Base-by-base conservation (phyloP, 2,329 filamentous ascomycete genomes). In the Fusarium buxicola region DNA sequence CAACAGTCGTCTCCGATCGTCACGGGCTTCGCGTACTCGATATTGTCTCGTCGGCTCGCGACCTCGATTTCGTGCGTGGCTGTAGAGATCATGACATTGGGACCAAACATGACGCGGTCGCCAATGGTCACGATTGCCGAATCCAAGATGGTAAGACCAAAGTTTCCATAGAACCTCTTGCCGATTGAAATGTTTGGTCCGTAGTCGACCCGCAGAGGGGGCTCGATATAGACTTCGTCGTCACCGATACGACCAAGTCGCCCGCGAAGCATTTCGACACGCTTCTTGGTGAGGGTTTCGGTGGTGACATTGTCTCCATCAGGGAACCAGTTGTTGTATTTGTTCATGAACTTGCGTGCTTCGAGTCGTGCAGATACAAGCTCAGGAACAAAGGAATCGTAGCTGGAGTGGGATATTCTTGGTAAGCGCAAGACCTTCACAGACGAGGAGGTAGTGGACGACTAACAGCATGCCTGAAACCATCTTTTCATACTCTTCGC, bases 401-500 rank as follows among this genome's bases (percentile, higher is more conserved):
- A 85, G 28, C 81, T 83, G 15, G 4, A 12, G 12, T 2, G 4
- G 12, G 2, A 7, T 8, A 2, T 3, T 6, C 12, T 12, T 31
- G 15, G 15, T 9, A 48, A n/a, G 25, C 21, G 0, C 0, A 32
- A 3, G 4, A 4, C 9, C 1, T 28, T 28, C 25, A n/a, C n/a
- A 21, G 6, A 4, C 10, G 0, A 10, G 16, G 21, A 0, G 39
- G 2, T 1, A 1, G 0, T 4, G 4, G 8, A 8, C 18, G 0
- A 59, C 47, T 65, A 71, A 86, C 84, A 87, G 76, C 77, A 88
- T 84, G 25, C 86, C 85, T 0, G 84, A 88, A 43, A 89, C 84
- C 85, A 89, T 88, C 68, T 83, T 85, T 68, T 88, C 84, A 50
- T 87, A 89, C 58, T 87, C 82, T 8, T 87, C 85, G 56, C 83